Evolutionary conservation across 2,329 filamentous ascomycete species (phyloP), one percentile per base, ranked within the genome.

Genomic region (Beauveria medogensis): DNA sequence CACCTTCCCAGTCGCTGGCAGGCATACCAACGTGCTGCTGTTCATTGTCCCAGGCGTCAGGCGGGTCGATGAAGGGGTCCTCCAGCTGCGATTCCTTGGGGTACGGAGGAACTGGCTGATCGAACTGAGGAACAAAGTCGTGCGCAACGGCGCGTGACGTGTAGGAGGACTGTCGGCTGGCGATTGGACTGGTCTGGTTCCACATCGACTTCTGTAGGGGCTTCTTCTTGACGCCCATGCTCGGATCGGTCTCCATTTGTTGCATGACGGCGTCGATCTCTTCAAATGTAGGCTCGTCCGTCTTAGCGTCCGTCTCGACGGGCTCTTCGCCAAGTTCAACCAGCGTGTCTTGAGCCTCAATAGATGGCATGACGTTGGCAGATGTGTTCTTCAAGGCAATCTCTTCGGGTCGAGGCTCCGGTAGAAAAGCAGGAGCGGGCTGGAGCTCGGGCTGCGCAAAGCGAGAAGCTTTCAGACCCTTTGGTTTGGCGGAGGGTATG

Each of bases 251-350:
- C 62, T 87, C 82, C 67, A 97, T 82, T 63, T 94, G 88, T 65
- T 88, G 85, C 91, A 97, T 96, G 57, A 97, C 86, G 50, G 89
- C 91, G 76, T 97, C 92, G 68, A 97, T 92, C 70, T 97, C 92
- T 66, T 93, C 88, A 67, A 90, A 90, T 0, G 87, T 83, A 7
- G 77, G 79, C 64, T 79, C 68, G 4, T 67, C 64, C 24, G 68
- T 64, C n/a, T 64, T 65, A 67, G 69, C 44, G 66, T 66, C 64
- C 22, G 68, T 65, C n/a, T 64, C 64, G 68, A 69, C 46, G 65
- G 68, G 34, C 20, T 56, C 60, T 4, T 52, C 55, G 18, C 62
- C 57, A 30, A 64, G 63, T 16, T 69, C 65, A 47, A 67, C 61
- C n/a, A 64, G 47, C 60, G 64, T 64, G 30, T 52, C 37, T 47